Evolutionary conservation across 331 rosid genomes (phyloP).

Genomic region (Telfairia occidentalis): DNA sequence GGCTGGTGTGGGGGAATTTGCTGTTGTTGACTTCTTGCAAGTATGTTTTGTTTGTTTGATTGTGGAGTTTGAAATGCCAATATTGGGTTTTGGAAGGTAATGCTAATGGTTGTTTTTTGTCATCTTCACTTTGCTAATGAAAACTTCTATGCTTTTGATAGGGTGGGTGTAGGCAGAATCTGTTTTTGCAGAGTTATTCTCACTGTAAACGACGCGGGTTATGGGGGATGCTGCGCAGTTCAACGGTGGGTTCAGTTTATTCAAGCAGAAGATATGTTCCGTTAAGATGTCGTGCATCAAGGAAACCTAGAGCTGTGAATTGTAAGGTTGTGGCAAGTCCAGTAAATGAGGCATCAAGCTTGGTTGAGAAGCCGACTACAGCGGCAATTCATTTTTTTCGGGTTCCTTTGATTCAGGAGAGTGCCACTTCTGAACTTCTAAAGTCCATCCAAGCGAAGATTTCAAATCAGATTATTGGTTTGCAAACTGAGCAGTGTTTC

Average conservation of each 20-base stretch:
- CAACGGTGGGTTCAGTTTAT: slow-evolving; percentile 7
- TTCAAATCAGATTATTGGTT: slow-evolving; percentile 48
- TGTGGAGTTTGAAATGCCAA: not conserved
- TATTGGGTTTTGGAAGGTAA: not conserved
- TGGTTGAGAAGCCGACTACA: slow-evolving; percentile 36
- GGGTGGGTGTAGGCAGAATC: slow-evolving; percentile 51
- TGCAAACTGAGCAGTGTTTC: slow-evolving; percentile 70
- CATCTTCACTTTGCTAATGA: not conserved
- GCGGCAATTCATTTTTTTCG: slow-evolving; percentile 58
- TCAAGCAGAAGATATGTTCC: slow-evolving; percentile 23
- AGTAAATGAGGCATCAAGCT: slow-evolving; percentile 31
- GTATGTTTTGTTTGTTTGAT: slow-evolving; percentile 24
- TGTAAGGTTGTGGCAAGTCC: slow-evolving; percentile 34
- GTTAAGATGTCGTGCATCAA: slow-evolving; percentile 42
- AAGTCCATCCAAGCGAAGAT: slow-evolving; percentile 52
- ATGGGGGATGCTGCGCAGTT: slow-evolving; percentile 34
- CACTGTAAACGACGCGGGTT: slow-evolving; percentile 28
- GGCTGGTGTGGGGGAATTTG: slow-evolving; percentile 41
- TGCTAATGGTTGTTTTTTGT: not conserved
- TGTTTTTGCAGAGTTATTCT: slow-evolving; percentile 31
- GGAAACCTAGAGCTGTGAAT: slow-evolving; percentile 37
- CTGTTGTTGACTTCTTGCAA: slow-evolving; percentile 47
- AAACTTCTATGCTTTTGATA: slow-evolving; percentile 20
- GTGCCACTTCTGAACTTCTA: slow-evolving; percentile 59
- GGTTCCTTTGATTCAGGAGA: slow-evolving; percentile 55